phyloP scores from a whole-genome alignment of 129 eudicot species.

The Logfia minima region DNA sequence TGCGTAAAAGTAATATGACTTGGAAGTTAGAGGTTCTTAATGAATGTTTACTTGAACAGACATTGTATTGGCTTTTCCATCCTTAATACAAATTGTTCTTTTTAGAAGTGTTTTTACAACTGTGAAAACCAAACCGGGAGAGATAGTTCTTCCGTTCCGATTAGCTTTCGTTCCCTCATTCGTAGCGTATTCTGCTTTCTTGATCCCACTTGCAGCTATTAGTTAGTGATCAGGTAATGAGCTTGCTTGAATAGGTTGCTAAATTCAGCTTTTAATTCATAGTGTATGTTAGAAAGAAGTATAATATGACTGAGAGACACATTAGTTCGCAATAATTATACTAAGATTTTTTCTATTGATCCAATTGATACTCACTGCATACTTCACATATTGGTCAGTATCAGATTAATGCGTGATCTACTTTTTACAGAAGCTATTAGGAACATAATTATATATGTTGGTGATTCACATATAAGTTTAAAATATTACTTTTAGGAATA shows the following conservation, averaged over 20 bases:
- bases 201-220: background rate
- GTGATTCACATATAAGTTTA: background rate
- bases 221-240: background rate
- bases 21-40: background rate
- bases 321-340: background rate
- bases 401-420: background rate
- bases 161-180: too few relatives aligned
- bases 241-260: background rate
- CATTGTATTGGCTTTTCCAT: background rate
- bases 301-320: background rate
- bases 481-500: background rate
- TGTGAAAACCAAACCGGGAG: background rate
- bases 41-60: background rate
- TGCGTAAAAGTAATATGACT: background rate
- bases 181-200: too few relatives aligned
- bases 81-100: background rate
- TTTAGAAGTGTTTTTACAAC: background rate
- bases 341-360: background rate
- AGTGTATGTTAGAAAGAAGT: background rate
- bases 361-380: background rate
- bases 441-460: background rate
- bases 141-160: background rate
- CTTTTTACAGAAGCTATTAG: background rate
- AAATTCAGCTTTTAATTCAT: background rate
- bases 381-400: too few relatives aligned